Conservation (phyloP, 495 filamentous ascomycete species). For the Aspergillus biplanus region DNA sequence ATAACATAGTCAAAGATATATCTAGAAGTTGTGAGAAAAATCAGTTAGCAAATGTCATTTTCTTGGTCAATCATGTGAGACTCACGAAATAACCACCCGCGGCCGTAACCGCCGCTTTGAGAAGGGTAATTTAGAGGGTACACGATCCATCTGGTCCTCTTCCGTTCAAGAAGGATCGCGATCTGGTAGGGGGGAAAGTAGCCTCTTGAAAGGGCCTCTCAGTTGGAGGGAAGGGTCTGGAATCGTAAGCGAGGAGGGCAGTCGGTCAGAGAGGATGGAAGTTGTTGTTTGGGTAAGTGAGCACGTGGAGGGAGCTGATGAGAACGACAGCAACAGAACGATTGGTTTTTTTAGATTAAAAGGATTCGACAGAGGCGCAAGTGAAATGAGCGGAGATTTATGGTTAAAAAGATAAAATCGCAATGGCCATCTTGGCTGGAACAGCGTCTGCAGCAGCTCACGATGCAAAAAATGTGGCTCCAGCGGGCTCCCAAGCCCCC, state of each 20-base stretch:
- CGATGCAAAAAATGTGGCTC: constrained; percentile 6
- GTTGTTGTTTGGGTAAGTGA: constrained; percentile 10
- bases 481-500: background rate
- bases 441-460: background rate
- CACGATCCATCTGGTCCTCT: constrained; percentile 34
- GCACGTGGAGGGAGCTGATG: constrained; percentile 10
- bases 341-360: background rate
- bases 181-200: background rate
- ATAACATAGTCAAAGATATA: constrained; percentile 73
- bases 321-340: background rate
- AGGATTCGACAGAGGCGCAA: background rate
- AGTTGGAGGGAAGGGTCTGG: background rate
- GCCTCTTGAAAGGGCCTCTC: background rate
- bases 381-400: background rate
- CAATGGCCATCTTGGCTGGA: background rate
- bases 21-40: constrained; percentile 32
- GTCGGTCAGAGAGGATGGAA: background rate
- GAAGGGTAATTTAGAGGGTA: constrained; percentile 53
- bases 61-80: constrained; percentile 1
- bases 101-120: constrained; percentile 54
- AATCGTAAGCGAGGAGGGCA: background rate
- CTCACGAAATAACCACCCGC: constrained; percentile 58
- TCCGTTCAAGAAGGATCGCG: background rate
- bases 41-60: constrained; percentile 7
- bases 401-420: background rate